phyloP scores from a whole-genome alignment of 2,329 filamentous ascomycete genomes.

The Amphichorda felina region DNA sequence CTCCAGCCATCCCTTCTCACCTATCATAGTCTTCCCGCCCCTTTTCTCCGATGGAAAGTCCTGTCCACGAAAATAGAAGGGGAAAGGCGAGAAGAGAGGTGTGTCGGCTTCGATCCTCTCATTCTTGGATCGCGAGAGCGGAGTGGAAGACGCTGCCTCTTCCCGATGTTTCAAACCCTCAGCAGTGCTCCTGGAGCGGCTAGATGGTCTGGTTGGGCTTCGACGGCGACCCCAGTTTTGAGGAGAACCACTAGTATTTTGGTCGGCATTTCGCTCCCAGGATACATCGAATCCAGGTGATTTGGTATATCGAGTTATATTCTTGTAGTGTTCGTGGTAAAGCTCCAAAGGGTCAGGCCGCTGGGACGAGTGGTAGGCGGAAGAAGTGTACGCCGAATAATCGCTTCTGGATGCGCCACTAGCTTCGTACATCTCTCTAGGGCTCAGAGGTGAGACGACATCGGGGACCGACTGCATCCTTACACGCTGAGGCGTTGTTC shows the following conservation, averaged over 20 bases:
- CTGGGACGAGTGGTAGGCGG: constrained; percentile 6
- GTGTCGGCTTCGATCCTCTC: background rate
- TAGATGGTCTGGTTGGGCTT: too few species aligned
- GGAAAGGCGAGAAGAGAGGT: constrained; percentile 27
- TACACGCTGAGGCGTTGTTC: constrained; percentile 4
- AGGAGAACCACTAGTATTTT: too few species aligned
- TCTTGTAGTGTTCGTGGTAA: background rate
- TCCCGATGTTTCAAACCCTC: constrained; percentile 10
- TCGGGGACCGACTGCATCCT: constrained; percentile 9
- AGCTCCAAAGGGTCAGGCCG: constrained; percentile 11
- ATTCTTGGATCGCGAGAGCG: too few species aligned
- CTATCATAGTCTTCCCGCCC: constrained; percentile 39
- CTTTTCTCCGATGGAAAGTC: constrained; percentile 24
- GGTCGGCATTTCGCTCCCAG: too few species aligned
- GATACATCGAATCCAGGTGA: too few species aligned
- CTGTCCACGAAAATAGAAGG: constrained; percentile 27
- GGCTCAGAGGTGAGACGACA: constrained; percentile 15
- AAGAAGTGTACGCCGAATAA: constrained; percentile 13
- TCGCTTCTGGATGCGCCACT: background rate
- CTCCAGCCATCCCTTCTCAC: constrained; percentile 45
- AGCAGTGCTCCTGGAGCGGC: constrained; percentile 15
- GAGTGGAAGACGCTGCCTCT: constrained; percentile 5
- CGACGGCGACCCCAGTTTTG: too few species aligned
- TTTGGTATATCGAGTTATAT: too few species aligned
- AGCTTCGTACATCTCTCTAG: constrained; percentile 6